These are phyloP conservation scores for Metschnikowia amazonensis DNA, from an alignment of 805 yeast genomes.

Conservation along the genomic window DNA sequence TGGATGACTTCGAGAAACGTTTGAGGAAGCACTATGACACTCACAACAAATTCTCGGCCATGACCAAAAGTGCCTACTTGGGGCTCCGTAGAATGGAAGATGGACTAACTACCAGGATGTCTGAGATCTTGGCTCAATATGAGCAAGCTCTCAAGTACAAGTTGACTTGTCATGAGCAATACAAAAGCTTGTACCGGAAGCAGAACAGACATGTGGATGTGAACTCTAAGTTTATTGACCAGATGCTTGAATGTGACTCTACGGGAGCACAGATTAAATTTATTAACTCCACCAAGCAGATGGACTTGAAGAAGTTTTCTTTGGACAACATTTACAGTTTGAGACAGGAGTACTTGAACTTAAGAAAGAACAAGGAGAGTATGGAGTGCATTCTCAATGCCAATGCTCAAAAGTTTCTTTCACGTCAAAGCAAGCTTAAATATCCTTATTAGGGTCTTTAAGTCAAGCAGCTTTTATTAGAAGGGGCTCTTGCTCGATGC, in stretches of 20 bases:
- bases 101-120: not conserved
- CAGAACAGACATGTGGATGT: not conserved
- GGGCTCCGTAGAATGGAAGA: not conserved
- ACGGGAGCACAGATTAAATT: not conserved
- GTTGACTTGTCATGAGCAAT: not conserved
- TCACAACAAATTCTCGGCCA: not conserved
- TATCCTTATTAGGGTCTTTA: too few relatives aligned
- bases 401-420: not conserved
- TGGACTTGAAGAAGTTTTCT: not conserved
- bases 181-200: not conserved
- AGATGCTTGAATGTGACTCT: not conserved
- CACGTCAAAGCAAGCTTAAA: not conserved
- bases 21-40: not conserved
- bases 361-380: not conserved
- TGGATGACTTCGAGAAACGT: not conserved
- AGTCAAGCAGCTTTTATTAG: too few relatives aligned
- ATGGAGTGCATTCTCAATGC: not conserved
- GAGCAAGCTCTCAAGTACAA: constrained; percentile 1
- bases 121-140: not conserved
- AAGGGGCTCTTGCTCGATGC: too few relatives aligned
- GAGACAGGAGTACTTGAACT: not conserved
- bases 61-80: not conserved
- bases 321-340: not conserved
- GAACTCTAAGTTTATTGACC: not conserved
- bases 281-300: not conserved